phyloP scores from a whole-genome alignment of 2,329 filamentous ascomycete species.

The Aspergillus awamori region DNA sequence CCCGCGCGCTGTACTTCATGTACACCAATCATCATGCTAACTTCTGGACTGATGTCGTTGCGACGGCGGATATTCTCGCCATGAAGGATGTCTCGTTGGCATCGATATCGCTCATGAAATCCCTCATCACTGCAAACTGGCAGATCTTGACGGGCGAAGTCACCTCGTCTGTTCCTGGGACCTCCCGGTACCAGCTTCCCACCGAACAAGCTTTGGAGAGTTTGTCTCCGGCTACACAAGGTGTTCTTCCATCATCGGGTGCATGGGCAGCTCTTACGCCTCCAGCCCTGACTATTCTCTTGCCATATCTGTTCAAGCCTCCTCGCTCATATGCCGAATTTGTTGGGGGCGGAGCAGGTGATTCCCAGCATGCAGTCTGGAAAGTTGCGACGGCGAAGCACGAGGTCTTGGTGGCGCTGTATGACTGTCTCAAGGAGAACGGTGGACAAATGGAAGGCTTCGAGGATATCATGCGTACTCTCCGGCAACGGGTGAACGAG shows the following conservation, averaged over 20 bases:
- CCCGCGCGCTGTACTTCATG: constrained; percentile 58
- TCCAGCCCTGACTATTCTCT: constrained; percentile 51
- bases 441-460: constrained; percentile 37
- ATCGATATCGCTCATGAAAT: constrained; percentile 55
- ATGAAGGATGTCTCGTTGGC: constrained; percentile 61
- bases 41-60: constrained; percentile 57
- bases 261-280: constrained; percentile 57
- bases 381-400: constrained; percentile 61
- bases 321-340: constrained; percentile 60
- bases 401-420: constrained; percentile 57
- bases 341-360: constrained; percentile 59
- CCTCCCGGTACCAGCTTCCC: constrained; percentile 42
- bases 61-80: constrained; percentile 59
- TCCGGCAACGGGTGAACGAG: constrained; percentile 45
- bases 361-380: constrained; percentile 60
- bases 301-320: constrained; percentile 61
- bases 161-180: constrained; percentile 23
- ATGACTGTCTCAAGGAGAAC: constrained; percentile 45
- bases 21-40: constrained; percentile 55
- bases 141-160: constrained; percentile 40
- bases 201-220: constrained; percentile 44
- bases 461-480: constrained; percentile 44
- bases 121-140: constrained; percentile 61
- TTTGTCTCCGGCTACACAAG: constrained; percentile 38
- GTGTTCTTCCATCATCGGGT: constrained; percentile 48